phyloP scores from a whole-genome alignment of 2,329 filamentous ascomycete genomes.

The Ploettnerulaceae sp. region DNA sequence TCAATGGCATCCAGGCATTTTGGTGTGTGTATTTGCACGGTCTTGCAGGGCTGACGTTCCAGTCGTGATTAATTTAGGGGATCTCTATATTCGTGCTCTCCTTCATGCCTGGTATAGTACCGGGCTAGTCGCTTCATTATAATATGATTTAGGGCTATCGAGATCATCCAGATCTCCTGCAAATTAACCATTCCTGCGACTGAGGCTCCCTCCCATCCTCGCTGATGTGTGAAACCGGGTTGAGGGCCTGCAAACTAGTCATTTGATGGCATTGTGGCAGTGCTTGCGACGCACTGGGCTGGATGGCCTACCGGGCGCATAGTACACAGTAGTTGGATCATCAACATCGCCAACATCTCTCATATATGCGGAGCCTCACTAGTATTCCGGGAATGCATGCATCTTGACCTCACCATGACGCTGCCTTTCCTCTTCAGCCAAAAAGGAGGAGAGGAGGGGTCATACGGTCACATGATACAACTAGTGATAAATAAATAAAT shows the following conservation, averaged over 20 bases:
- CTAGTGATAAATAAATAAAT: not conserved
- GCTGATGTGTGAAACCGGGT: slow-evolving; percentile 16
- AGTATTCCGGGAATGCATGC: slow-evolving; percentile 2
- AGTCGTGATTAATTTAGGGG: not conserved
- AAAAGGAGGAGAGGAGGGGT: slow-evolving; percentile 2
- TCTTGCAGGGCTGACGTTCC: slow-evolving; percentile 20
- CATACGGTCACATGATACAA: slow-evolving; percentile 3
- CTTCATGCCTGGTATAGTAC: slow-evolving; percentile 6
- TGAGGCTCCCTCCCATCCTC: slow-evolving; percentile 1
- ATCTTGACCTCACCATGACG: slow-evolving; percentile 13
- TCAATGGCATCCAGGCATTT: no score
- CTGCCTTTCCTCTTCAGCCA: slow-evolving; percentile 8
- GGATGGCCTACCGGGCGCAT: not conserved
- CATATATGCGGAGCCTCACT: slow-evolving; percentile 14
- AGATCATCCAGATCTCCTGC: slow-evolving; percentile 11
- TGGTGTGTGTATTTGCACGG: no score
- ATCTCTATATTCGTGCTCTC: slow-evolving; percentile 21
- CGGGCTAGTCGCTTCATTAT: slow-evolving; percentile 20
- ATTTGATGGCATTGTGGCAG: slow-evolving; percentile 21
- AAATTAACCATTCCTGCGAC: slow-evolving; percentile 8
- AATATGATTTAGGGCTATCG: slow-evolving; percentile 3
- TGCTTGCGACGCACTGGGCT: slow-evolving; percentile 8
- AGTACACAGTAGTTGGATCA: no score
- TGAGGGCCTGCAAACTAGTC: slow-evolving; percentile 2
- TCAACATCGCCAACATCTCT: no score